Evolutionary conservation across 192 early-diverging fungal species (phyloP), one percentile per base, ranked within the genome.

Genomic region (Allomyces macrogynus): DNA sequence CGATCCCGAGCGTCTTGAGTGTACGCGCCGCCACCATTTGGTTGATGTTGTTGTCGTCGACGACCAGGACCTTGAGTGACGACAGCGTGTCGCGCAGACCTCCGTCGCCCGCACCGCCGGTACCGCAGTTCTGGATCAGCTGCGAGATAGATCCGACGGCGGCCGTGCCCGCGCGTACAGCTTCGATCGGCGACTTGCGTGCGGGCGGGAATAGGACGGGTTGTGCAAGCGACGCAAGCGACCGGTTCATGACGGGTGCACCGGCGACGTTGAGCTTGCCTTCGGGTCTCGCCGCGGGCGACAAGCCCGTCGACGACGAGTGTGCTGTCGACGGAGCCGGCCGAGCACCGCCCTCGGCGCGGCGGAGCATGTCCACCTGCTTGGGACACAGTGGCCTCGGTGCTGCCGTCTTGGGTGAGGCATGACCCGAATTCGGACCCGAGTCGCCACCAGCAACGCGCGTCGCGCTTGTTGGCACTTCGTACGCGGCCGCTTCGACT

Each of bases 41-140:
- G 49, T 69, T 69, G 43, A 69, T 69, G 18, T 60, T 18, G 43
- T 69, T 69, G 43, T 69, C 68, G 27, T 69, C 68, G 3, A 60
- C 68, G 9, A 69, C 63, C n/a, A 68, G 63, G 18, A 68, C 49
- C 10, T 60, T 14, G 16, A 57, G 49, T 10, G 12, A 20, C 16
- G 20, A n/a, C 16, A 57, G 12, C 49, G 49, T 57, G 49, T 14
- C 49, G 49, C 16, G 49, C 16, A 14, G 16, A 57, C 16, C 49
- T 3, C 20, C 49, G 20, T n/a, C 20, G 0, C 49, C 20, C 0
- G 49, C 12, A 14, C 20, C 49, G 49, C 12, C 20, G 49, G 49
- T 57, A 16, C 49, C 16, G 16, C 49, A 1, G 49, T 57, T 57
- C 49, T 57, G 16, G 49, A n/a, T 57, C 49, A n/a, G 49, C 3